Conservation (phyloP, 192 early-diverging fungal species). For the Piromyces sp. region DNA sequence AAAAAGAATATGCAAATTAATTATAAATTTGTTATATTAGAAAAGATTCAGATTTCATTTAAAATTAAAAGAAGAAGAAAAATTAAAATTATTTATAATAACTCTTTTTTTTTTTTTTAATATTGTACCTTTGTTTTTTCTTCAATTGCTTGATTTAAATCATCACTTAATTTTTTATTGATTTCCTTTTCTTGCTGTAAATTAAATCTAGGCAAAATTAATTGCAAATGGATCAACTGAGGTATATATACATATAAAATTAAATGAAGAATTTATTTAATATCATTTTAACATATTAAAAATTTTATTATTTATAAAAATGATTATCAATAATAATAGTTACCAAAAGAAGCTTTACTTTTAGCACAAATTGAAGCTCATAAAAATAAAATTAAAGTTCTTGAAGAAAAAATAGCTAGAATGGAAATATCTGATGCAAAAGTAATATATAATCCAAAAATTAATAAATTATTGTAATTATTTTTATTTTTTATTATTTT, state of each 20-base stretch:
- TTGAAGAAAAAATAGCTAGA: not conserved
- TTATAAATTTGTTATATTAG: too few relatives aligned
- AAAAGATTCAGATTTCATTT: too few relatives aligned
- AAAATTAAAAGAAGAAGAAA: not conserved
- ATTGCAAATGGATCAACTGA: not conserved
- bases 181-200: too few relatives aligned
- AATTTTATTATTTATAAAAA: too few relatives aligned
- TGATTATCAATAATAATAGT: not conserved
- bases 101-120: too few relatives aligned
- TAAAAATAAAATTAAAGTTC: not conserved
- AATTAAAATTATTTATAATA: too few relatives aligned
- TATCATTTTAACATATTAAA: too few relatives aligned
- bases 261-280: too few relatives aligned
- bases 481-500: too few relatives aligned
- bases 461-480: too few relatives aligned
- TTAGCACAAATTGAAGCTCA: not conserved
- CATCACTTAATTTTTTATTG: not conserved
- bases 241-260: too few relatives aligned
- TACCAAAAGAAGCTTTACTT: not conserved
- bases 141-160: not conserved
- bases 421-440: not conserved
- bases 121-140: not conserved
- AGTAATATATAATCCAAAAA: not conserved
- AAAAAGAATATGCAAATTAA: not conserved
- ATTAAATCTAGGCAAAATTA: not conserved